phyloP scores from a whole-genome alignment of 1,284 basidiomycete species.

The Pterula multifida region DNA sequence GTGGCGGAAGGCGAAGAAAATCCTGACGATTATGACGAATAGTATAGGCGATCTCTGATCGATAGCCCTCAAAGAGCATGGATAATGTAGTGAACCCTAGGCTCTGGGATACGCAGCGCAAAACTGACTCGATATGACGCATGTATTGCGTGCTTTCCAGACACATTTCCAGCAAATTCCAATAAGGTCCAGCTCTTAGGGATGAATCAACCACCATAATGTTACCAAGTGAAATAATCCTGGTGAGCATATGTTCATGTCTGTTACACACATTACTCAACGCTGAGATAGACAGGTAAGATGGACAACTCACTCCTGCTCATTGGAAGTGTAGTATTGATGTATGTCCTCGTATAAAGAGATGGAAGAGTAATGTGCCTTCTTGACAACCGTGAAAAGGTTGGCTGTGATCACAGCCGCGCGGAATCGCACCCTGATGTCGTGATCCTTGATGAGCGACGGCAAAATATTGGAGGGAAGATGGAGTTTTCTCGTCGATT shows the following conservation, averaged over 20 bases:
- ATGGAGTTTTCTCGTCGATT: constrained; percentile 19
- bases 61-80: constrained; percentile 69
- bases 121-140: constrained; percentile 51
- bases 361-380: constrained; percentile 17
- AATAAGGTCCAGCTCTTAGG: constrained; percentile 78
- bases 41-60: constrained; percentile 63
- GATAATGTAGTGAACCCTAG: constrained; percentile 61
- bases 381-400: constrained; percentile 37
- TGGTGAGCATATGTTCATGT: constrained; percentile 70
- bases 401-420: constrained; percentile 52
- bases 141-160: constrained; percentile 35
- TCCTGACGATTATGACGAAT: constrained; percentile 39
- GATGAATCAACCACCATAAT: constrained; percentile 74
- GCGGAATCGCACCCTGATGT: constrained; percentile 81
- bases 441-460: constrained; percentile 43
- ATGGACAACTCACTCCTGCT: neutral
- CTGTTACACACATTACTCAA: constrained; percentile 22
- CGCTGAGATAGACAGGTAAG: neutral
- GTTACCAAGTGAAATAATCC: constrained; percentile 72
- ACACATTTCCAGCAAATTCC: constrained; percentile 73
- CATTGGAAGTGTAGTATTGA: neutral
- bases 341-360: neutral
- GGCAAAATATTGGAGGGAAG: constrained; percentile 30
- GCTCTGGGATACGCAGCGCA: constrained; percentile 50
- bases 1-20: constrained; percentile 55